These are phyloP conservation scores for Hamamelis virginiana DNA, from an alignment of 164 flowering plant genomes.

Conservation along the genomic window DNA sequence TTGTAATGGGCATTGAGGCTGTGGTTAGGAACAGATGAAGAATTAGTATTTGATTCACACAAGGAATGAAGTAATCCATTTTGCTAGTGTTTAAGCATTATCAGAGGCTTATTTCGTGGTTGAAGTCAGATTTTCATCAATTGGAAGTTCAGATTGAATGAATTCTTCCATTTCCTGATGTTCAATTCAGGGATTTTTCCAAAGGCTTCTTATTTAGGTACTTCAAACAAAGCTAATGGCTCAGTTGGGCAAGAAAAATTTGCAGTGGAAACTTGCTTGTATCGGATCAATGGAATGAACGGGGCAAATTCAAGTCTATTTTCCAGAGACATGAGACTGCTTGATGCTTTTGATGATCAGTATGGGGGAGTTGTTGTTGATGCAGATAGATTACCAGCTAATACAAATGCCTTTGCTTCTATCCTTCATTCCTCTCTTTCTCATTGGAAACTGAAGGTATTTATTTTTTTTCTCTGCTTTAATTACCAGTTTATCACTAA, in stretches of 20 bases:
- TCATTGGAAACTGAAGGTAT: conserved; percentile 71
- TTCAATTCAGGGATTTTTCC: conserved; percentile 31
- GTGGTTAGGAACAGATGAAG: too few relatives aligned
- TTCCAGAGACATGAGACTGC: conserved; percentile 28
- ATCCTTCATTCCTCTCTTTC: conserved; percentile 57
- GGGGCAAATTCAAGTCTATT: conserved; percentile 27
- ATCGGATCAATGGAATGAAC: conserved; percentile 38
- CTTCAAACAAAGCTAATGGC: conserved; percentile 26
- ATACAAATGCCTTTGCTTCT: conserved; percentile 50
- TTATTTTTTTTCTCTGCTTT: background rate
- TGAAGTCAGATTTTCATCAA: background rate
- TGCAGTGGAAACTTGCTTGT: conserved; percentile 23
- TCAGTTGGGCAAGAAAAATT: conserved; percentile 33
- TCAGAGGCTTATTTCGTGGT: too few relatives aligned
- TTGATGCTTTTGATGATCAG: conserved; percentile 65
- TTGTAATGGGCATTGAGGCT: too few relatives aligned
- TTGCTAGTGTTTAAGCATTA: too few relatives aligned
- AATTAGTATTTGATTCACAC: too few relatives aligned
- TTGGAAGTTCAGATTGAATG: background rate
- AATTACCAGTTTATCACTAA: background rate
- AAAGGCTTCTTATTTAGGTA: conserved; percentile 48
- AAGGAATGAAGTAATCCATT: too few relatives aligned
- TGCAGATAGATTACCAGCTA: conserved; percentile 57
- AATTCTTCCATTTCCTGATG: background rate
- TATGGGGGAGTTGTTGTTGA: conserved; percentile 76